These are phyloP conservation scores for Pichia sp. DNA, from an alignment of 1,139 yeast species.

Conservation along the genomic window DNA sequence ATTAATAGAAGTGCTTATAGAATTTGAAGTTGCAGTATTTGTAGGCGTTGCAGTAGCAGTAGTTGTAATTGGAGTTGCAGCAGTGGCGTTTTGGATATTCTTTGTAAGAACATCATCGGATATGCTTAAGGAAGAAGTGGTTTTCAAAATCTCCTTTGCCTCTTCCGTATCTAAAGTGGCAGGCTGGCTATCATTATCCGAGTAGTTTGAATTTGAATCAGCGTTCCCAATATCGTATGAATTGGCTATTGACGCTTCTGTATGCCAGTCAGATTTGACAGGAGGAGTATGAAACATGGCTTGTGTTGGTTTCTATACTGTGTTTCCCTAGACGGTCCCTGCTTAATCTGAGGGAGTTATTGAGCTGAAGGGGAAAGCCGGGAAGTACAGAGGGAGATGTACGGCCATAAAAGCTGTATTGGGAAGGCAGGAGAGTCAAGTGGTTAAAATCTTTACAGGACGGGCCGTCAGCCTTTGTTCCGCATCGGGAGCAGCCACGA, in stretches of 20 bases:
- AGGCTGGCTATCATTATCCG: conserved; percentile 8
- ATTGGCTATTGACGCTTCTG: conserved; percentile 24
- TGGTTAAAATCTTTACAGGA: too few species aligned
- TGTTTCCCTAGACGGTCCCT: too few species aligned
- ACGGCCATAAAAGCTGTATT: too few species aligned
- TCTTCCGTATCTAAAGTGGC: conserved; percentile 10
- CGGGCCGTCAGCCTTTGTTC: too few species aligned
- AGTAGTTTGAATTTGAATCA: conserved; percentile 6
- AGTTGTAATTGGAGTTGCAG: neutral
- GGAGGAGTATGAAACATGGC: conserved; percentile 35
- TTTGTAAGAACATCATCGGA: conserved; percentile 9
- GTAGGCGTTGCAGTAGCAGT: neutral
- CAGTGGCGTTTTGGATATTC: conserved; percentile 1
- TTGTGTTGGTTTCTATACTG: too few species aligned
- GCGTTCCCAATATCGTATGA: conserved; percentile 21
- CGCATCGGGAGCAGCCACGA: too few species aligned
- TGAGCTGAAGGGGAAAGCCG: too few species aligned
- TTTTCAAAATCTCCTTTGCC: conserved; percentile 1
- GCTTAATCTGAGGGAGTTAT: too few species aligned
- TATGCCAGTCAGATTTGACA: conserved; percentile 29
- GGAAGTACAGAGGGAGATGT: too few species aligned
- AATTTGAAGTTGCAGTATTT: neutral
- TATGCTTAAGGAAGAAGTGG: neutral
- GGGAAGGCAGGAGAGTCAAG: too few species aligned
- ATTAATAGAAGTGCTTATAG: neutral